Base-by-base conservation (phyloP, 768 basidiomycete species). In the Russula olivacea region DNA sequence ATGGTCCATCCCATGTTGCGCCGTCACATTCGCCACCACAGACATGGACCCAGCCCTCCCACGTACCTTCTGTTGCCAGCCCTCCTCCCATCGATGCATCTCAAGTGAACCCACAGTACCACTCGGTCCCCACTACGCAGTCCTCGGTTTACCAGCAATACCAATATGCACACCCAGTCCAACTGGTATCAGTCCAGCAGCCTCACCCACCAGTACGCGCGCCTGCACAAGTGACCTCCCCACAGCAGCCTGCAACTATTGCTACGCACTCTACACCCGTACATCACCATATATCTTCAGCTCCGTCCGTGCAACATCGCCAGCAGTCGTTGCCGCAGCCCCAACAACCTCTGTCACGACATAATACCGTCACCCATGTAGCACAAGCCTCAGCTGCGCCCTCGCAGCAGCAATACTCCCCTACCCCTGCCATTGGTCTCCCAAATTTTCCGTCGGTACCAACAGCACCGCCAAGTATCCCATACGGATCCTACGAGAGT, bases 131-230 rank as follows among this genome's bases (percentile, higher is more conserved):
- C 6, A 68, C 53, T 17, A 36, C 53, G 9, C 58, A 59, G 9
- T 49, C 65, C 7, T 41, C 57, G 21, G 25, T 40, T 36, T 50
- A 47, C 14, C 57, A 54, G 34, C 65, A 66, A 19, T 63, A 70
- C 32, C 74, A 72, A 56, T 68, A 72, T 28, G 68, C 68, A 11
- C 70, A 68, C 45, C 72, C 76, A 58, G 65, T 70, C 41, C 73
- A 72, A 6, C 72, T 72, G 14, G 59, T 72, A 64, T 58, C 63
- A 49, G 55, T 64, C 64, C 66, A 69, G 53, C 58, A 68, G 45
- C 48, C 66, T 56, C 43, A 30, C 19, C 43, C 59, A 47, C 43
- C 66, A 68, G 65, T 70, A 59, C 69, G 36, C 70, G 69, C 32
- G 12, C 57, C 59, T 21, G 56, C 40, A 3, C 54, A 50, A 34